Percentiles rank a stretch among this genome's conserved stretches.
phyloP scores from a whole-genome alignment of 2,329 filamentous ascomycete genomes.

The Penicillium brasilianum region DNA sequence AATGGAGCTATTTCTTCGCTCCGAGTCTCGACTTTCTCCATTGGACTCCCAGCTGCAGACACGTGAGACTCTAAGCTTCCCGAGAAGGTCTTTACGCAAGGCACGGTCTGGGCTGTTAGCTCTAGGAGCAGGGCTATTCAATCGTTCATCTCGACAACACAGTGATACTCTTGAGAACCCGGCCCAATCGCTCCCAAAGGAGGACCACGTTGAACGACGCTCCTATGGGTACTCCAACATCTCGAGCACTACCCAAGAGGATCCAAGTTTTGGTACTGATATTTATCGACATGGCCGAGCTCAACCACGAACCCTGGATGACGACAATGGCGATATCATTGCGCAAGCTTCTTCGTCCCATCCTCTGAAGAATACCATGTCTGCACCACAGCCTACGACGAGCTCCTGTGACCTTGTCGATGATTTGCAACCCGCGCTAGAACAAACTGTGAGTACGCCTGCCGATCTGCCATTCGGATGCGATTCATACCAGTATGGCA shows the following conservation, averaged over 20 bases:
- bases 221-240: slow-evolving; percentile 14
- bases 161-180: not conserved
- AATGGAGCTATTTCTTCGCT: slow-evolving; percentile 16
- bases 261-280: slow-evolving; percentile 23
- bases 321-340: not conserved
- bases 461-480: not conserved
- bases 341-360: slow-evolving; percentile 9
- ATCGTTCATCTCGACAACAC: slow-evolving; percentile 20
- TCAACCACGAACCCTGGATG: not conserved
- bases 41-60: slow-evolving; percentile 26
- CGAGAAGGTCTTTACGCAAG: slow-evolving; percentile 38
- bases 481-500: not conserved
- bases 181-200: not conserved
- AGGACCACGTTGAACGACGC: slow-evolving; percentile 6
- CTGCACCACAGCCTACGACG: slow-evolving; percentile 4
- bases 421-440: not conserved
- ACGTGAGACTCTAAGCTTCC: slow-evolving; percentile 35
- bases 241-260: slow-evolving; percentile 29
- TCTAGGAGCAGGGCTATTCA: slow-evolving; percentile 35
- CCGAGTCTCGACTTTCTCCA: slow-evolving; percentile 19
- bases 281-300: slow-evolving; percentile 20
- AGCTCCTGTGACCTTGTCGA: not conserved
- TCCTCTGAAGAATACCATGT: slow-evolving; percentile 9
- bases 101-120: slow-evolving; percentile 40
- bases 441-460: not conserved